These are phyloP conservation scores for Leptosphaerulina australis DNA, from an alignment of 2,329 filamentous ascomycete genomes.

Conservation along the genomic window DNA sequence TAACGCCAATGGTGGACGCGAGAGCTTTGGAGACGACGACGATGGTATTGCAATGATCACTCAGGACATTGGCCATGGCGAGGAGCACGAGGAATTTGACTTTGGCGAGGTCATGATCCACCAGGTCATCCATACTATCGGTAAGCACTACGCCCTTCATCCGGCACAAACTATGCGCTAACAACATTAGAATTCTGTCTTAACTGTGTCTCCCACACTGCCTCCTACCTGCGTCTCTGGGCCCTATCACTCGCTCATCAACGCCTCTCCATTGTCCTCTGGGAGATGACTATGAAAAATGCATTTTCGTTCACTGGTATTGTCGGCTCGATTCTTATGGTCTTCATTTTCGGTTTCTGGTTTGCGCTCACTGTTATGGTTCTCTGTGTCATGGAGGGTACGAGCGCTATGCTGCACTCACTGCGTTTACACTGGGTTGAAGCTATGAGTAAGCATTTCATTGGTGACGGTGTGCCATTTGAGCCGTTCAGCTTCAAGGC, in stretches of 20 bases:
- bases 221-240: constrained; percentile 98
- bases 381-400: constrained; percentile 93
- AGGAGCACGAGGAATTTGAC: constrained; percentile 95
- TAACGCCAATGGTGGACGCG: constrained; percentile 64
- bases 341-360: constrained; percentile 85
- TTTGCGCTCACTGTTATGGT: constrained; percentile 82
- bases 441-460: constrained; percentile 96
- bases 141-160: constrained; percentile 59
- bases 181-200: constrained; percentile 84
- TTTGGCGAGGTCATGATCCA: constrained; percentile 98
- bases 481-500: constrained; percentile 86
- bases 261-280: constrained; percentile 93
- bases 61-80: constrained; percentile 73
- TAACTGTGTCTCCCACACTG: constrained; percentile 98
- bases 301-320: constrained; percentile 72
- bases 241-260: constrained; percentile 96
- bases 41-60: constrained; percentile 89
- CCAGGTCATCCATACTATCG: constrained; percentile 97
- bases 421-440: constrained; percentile 95
- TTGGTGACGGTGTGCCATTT: constrained; percentile 85
- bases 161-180: constrained; percentile 22
- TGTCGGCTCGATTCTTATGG: constrained; percentile 77
- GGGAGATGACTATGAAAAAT: constrained; percentile 90
- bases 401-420: constrained; percentile 92
- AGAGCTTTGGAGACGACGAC: constrained; percentile 74